A percentile compares a stretch with the other conserved stretches of the same genome.
phyloP scores from a whole-genome alignment of 106 monocot species.

The Phalaenopsis equestris region DNA sequence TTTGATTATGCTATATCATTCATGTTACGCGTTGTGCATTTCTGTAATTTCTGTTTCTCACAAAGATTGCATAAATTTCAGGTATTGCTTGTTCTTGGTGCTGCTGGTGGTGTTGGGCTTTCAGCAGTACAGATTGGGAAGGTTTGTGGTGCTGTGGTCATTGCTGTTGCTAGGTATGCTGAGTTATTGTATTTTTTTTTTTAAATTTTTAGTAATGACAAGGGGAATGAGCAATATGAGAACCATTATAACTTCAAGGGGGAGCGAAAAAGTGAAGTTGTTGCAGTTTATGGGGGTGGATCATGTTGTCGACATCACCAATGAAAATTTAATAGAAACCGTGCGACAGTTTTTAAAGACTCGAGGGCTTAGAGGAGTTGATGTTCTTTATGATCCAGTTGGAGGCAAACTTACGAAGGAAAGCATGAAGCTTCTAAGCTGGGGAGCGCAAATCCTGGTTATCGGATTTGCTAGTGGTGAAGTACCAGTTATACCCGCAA shows the following conservation, averaged over 20 bases:
- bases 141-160: constrained; percentile 85
- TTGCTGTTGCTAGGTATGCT: constrained; percentile 88
- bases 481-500: constrained; percentile 91
- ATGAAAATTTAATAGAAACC: constrained; percentile 55
- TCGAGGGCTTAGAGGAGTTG: constrained; percentile 77
- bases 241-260: constrained; percentile 48
- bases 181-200: neutral
- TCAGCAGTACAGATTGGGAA: constrained; percentile 98
- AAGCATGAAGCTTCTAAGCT: constrained; percentile 84
- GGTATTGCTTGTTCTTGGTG: constrained; percentile 98
- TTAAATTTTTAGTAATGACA: neutral
- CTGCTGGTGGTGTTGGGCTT: constrained; percentile 95
- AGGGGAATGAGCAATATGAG: neutral
- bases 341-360: constrained; percentile 66
- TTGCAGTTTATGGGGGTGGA: constrained; percentile 77
- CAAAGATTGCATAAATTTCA: constrained; percentile 18
- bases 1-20: neutral
- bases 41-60: neutral
- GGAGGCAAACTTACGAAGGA: constrained; percentile 81
- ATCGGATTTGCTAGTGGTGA: constrained; percentile 99
- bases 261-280: constrained; percentile 60
- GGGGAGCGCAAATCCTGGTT: constrained; percentile 92
- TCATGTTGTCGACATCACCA: constrained; percentile 66
- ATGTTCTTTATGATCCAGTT: constrained; percentile 97
- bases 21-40: neutral